These are phyloP conservation scores for Calonectria naviculata DNA, from an alignment of 2,329 filamentous ascomycete species.

Conservation along the genomic window DNA sequence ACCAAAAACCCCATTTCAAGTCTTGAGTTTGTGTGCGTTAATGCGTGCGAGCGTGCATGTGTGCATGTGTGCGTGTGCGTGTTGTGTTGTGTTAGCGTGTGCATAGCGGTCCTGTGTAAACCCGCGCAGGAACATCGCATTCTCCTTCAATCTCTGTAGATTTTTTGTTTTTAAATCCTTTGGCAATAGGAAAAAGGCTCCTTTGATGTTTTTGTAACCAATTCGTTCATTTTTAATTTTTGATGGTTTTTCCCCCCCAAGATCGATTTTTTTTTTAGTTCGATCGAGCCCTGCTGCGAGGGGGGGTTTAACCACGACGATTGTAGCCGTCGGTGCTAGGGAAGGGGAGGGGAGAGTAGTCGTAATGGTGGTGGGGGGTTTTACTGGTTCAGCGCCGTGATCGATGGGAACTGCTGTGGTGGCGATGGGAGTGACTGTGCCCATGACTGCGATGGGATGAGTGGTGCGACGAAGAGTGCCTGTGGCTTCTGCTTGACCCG, in stretches of 20 bases:
- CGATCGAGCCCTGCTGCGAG: constrained; percentile 22
- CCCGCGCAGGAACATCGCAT: constrained; percentile 39
- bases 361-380: constrained; percentile 4
- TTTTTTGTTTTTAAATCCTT: constrained; percentile 24
- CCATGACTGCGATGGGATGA: constrained; percentile 48
- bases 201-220: constrained; percentile 28
- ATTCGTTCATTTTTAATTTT: constrained; percentile 19
- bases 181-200: background rate
- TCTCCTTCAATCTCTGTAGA: constrained; percentile 17
- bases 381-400: constrained; percentile 35
- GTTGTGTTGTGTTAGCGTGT: constrained; percentile 7
- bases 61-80: constrained; percentile 15
- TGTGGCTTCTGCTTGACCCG: constrained; percentile 52
- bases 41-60: background rate
- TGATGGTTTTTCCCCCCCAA: background rate
- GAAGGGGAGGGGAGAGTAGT: background rate
- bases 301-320: background rate
- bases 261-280: constrained; percentile 5
- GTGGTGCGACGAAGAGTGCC: constrained; percentile 53
- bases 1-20: constrained; percentile 16
- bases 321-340: constrained; percentile 3
- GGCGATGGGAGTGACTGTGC: constrained; percentile 53
- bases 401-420: constrained; percentile 46
- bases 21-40: constrained; percentile 18
- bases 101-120: constrained; percentile 42